phyloP scores from a whole-genome alignment of 306 rosid genomes.

The Oemleria cerasiformis region DNA sequence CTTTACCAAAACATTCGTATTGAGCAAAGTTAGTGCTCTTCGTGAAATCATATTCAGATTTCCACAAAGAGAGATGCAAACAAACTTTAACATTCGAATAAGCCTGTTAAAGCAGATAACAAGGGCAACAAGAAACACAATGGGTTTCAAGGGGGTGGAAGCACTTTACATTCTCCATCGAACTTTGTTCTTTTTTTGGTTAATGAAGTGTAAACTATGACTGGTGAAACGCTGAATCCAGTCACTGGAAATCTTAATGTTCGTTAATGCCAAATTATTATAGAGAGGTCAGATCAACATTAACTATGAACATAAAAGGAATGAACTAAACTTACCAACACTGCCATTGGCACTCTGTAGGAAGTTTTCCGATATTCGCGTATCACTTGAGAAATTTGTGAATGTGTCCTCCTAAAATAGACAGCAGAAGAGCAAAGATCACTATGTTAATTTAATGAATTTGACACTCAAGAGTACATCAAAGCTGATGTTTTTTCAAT shows the following conservation, averaged over 20 bases:
- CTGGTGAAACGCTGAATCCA: neutral
- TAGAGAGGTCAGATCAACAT: conserved; percentile 3
- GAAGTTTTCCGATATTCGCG: conserved; percentile 78
- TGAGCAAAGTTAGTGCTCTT: neutral
- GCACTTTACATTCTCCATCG: neutral
- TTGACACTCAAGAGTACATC: neutral
- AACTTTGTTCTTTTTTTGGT: neutral
- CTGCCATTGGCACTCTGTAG: conserved; percentile 89
- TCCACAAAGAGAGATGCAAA: neutral
- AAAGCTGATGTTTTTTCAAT: neutral
- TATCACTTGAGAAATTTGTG: conserved; percentile 86
- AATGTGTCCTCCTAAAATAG: conserved; percentile 82
- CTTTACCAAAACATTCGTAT: neutral
- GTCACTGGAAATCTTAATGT: neutral
- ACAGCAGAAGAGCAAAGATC: conserved; percentile 18
- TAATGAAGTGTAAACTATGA: neutral
- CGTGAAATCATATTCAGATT: neutral
- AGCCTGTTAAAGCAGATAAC: too few species aligned
- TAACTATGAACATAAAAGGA: conserved; percentile 2
- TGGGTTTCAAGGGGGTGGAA: too few species aligned
- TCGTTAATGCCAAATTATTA: neutral
- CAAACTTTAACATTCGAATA: neutral
- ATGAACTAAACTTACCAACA: conserved; percentile 62
- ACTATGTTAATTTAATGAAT: conserved; percentile 12
- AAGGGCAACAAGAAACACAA: too few species aligned